Evolutionary conservation across 164 flowering plant genomes (phyloP), one percentile per base, ranked within the genome.

Genomic region (Nelumbo lutea): DNA sequence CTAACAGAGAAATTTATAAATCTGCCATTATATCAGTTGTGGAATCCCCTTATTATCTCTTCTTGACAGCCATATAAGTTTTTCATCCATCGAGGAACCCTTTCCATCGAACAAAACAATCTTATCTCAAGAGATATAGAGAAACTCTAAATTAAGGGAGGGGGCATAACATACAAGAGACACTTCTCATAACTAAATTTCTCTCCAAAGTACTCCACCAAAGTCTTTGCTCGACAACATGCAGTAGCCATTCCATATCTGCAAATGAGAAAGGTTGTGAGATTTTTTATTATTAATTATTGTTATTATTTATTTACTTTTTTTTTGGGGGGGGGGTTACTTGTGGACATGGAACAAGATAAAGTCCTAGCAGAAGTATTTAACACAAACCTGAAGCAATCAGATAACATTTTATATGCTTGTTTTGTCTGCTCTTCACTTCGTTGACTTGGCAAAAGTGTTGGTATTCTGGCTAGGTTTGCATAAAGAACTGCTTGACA

Each of bases 161-260:
- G 76, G 68, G 62, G 48, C 8, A 59, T 68, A 53, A 78, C 92
- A 62, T 88, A 90, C 91, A 90, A 53, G 69, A 73, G 82, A 76
- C 97, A 93, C 67, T 79, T 87, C 59, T 79, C 77, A 51, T 59
- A 1, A 69, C 66, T 47, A 64, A 90, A 88, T 57, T 82, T 80
- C 73, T 93, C 98, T 41, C 96, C 96, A 72, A 93, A 93, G 75
- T 93, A 90, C 75, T 90, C 88, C 53, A 91, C 98, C 38, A 91
- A 87, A 61, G 65, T 81, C 79, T 87, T 88, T 56, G 96, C 97
- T 75, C 98, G 81, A 82, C 97, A 93, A 52, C 61, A 45, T 65
- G 93, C 77, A 58, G 93, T 86, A 59, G 79, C 77, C 96, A 93
- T 90, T 64, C 90, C 98, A 73, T 91, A 93, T 79, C 96, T 91